A percentile compares a stretch with the other conserved stretches of the same genome.
Conservation (phyloP, 2,329 filamentous ascomycete genomes). For the Penicillium sp. region DNA sequence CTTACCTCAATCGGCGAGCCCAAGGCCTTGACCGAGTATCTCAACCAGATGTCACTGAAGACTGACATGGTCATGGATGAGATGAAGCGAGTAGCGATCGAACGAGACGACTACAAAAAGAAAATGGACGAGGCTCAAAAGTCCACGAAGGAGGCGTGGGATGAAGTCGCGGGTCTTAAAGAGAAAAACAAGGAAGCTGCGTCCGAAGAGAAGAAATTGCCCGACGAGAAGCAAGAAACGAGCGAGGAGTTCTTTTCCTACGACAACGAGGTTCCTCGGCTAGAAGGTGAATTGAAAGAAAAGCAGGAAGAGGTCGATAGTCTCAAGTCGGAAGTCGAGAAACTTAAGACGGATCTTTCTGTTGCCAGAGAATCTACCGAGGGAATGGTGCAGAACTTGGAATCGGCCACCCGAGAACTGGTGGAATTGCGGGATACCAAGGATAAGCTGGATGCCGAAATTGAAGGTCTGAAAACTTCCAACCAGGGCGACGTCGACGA, state of each 20-base stretch:
- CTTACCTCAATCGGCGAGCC: slow-evolving; percentile 86
- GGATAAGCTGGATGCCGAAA: slow-evolving; percentile 50
- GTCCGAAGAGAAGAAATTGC: slow-evolving; percentile 11
- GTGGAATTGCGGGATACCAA: slow-evolving; percentile 55
- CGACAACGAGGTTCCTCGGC: slow-evolving; percentile 78
- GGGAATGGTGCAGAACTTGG: slow-evolving; percentile 65
- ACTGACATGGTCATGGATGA: slow-evolving; percentile 94
- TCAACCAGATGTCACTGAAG: slow-evolving; percentile 82
- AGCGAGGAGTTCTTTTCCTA: slow-evolving; percentile 87
- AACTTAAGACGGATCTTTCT: slow-evolving; percentile 69
- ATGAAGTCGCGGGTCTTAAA: slow-evolving; percentile 63
- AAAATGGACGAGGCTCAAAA: slow-evolving; percentile 70
- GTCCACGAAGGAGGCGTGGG: slow-evolving; percentile 60
- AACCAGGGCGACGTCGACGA: slow-evolving; percentile 45
- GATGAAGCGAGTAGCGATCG: slow-evolving; percentile 78
- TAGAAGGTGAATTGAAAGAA: slow-evolving; percentile 73
- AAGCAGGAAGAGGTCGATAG: slow-evolving; percentile 70
- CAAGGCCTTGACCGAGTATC: slow-evolving; percentile 80
- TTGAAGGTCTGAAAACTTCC: slow-evolving; percentile 45
- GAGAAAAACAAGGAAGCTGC: slow-evolving; percentile 23
- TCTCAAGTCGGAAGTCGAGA: slow-evolving; percentile 68
- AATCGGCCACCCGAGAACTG: slow-evolving; percentile 67
- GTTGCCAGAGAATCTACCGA: slow-evolving; percentile 70
- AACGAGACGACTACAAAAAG: slow-evolving; percentile 78
- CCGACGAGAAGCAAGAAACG: slow-evolving; percentile 31